phyloP scores from a whole-genome alignment of 192 early-diverging fungal species.

The Spizellomyces sp. region DNA sequence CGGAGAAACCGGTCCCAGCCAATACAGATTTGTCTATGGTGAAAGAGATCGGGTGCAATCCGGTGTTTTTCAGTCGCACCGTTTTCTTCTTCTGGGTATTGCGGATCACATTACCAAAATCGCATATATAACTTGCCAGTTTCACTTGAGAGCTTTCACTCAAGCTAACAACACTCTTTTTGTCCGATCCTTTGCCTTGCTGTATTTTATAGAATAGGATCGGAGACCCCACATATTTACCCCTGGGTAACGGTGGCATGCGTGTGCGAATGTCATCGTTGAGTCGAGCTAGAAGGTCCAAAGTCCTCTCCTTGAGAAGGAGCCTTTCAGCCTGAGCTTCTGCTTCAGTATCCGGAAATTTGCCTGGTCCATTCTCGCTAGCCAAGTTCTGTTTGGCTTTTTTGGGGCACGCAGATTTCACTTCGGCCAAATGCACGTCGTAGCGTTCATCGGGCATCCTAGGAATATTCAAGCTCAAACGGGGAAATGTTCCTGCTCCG shows the following conservation, averaged over 20 bases:
- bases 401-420: conserved; percentile 10
- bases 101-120: conserved; percentile 59
- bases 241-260: conserved; percentile 22
- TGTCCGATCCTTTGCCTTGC: conserved; percentile 40
- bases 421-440: conserved; percentile 26
- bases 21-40: conserved; percentile 42
- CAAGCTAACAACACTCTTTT: conserved; percentile 31
- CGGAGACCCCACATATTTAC: conserved; percentile 49
- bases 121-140: conserved; percentile 52
- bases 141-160: conserved; percentile 46
- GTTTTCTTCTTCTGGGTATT: conserved; percentile 49
- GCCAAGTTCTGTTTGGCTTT: not conserved
- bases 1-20: conserved; percentile 46
- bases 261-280: conserved; percentile 40
- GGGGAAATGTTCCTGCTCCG: conserved; percentile 47
- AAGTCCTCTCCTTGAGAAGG: conserved; percentile 45
- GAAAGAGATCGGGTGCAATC: conserved; percentile 43
- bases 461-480: conserved; percentile 37
- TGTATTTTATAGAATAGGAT: conserved; percentile 45
- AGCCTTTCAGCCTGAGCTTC: conserved; percentile 46
- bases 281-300: conserved; percentile 36
- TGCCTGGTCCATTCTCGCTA: not conserved
- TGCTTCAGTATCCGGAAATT: conserved; percentile 31
- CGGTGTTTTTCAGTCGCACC: conserved; percentile 47
- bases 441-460: conserved; percentile 33